Conservation (phyloP, 306 rosid genomes). For the Hippophae gyantsensis region DNA sequence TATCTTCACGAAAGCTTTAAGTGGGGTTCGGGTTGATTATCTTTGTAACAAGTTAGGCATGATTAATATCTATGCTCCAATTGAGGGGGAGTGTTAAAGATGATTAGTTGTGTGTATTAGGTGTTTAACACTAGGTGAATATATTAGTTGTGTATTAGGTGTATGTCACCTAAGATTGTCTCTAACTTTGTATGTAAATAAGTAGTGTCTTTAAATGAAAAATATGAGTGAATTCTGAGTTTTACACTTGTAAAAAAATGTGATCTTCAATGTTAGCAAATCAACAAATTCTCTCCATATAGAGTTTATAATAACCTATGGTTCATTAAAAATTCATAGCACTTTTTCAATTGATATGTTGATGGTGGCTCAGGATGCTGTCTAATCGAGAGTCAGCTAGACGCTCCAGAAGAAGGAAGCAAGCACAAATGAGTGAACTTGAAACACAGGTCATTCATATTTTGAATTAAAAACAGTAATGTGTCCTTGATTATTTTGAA, state of each 20-base stretch:
- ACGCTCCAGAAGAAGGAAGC: constrained; percentile 58
- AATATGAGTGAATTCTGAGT: no score
- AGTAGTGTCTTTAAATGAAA: no score
- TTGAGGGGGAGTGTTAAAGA: no score
- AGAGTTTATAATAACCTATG: constrained; percentile 16
- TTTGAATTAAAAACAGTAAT: neutral
- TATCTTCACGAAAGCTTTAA: no score
- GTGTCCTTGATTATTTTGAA: constrained; percentile 5
- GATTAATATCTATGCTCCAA: no score
- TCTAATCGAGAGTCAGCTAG: constrained; percentile 61
- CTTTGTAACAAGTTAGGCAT: no score
- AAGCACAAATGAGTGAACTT: constrained; percentile 53
- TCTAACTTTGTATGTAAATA: no score
- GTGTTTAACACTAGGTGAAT: no score
- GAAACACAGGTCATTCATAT: constrained; percentile 41
- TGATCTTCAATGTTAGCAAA: constrained; percentile 10
- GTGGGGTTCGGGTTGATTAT: no score
- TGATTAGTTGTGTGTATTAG: no score
- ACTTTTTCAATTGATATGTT: constrained; percentile 21
- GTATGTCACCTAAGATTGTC: no score
- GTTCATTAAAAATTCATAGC: constrained; percentile 3
- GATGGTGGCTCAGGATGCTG: constrained; percentile 43
- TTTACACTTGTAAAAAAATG: constrained; percentile 5
- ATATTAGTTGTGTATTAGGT: no score
- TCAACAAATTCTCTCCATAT: constrained; percentile 15